Evolutionary conservation across 2,329 filamentous ascomycete genomes (phyloP), one percentile per base, ranked within the genome.

Genomic region (Talaromyces sp.): DNA sequence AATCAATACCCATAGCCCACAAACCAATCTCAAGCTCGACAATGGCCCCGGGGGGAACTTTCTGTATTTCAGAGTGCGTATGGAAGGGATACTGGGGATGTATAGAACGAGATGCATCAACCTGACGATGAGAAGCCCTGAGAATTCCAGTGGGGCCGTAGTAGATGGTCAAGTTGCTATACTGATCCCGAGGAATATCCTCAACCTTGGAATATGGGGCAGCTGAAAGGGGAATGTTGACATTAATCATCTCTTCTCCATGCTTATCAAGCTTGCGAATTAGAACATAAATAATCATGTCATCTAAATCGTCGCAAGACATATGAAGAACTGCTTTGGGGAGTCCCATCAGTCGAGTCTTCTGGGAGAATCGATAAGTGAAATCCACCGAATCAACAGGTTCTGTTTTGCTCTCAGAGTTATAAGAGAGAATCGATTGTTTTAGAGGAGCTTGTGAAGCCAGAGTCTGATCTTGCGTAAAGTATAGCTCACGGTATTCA

Each of bases 311-410:
- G 2, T 66, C 61, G 51, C 70, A 75, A 0, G 74, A 77, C 66
- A 81, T 74, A 64, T 77, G 78, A 0, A 82, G 62, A 0, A 75
- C 62, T 0, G 77, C 76, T 58, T 80, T 81, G 8, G 79, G 71
- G 0, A 78, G 62, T 1, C 78, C 79, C n/a, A 79, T 72, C 1
- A 82, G 58, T 3, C 71, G 64, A 0, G 75, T 70, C 1, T 63
- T 61, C 40, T 75, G 60, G 2, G 61, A 17, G 53, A 81, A 80
- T 0, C 64, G 76, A 51, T 73, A 64, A 2, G 59, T 70, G 60
- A 80, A 79, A 10, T 68, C 65, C 17, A 64, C 67, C 77, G 78
- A 45, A 80, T 73, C n/a, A n/a, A 6, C 43, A 41, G 32, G 54
- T 54, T 10, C 39, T 33, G 3, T 30, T 13, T 19, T 55, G n/a